Evolutionary conservation across 1,139 yeast species (phyloP).

Genomic region (Pichia sp.): DNA sequence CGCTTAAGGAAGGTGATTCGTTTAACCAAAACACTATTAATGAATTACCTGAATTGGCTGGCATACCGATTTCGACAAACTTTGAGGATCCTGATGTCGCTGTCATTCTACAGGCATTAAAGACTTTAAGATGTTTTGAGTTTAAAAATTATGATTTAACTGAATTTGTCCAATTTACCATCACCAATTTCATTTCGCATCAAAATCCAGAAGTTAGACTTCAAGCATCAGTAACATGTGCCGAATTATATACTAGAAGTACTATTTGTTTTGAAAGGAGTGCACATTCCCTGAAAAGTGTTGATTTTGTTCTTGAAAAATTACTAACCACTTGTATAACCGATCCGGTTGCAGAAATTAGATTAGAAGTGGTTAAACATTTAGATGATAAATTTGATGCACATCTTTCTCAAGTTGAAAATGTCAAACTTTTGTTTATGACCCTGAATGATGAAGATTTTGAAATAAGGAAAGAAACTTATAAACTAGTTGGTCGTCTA

Average conservation of each 20-base stretch:
- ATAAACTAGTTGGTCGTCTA: conserved; percentile 74
- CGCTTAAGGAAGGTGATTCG: conserved; percentile 56
- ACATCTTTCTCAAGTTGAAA: conserved; percentile 89
- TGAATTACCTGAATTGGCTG: conserved; percentile 20
- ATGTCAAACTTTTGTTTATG: conserved; percentile 76
- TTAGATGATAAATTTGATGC: conserved; percentile 78
- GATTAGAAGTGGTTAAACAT: conserved; percentile 71
- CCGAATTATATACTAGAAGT: conserved; percentile 71
- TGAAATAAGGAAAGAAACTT: conserved; percentile 73
- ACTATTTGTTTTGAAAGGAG: conserved; percentile 84
- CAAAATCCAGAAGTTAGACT: conserved; percentile 73
- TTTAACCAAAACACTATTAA: conserved; percentile 15
- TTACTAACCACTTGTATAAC: conserved; percentile 82
- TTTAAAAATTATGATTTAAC: conserved; percentile 72
- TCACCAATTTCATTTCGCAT: conserved; percentile 75
- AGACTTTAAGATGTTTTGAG: conserved; percentile 68
- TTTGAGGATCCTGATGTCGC: conserved; percentile 36
- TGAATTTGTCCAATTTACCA: conserved; percentile 82
- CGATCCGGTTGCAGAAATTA: conserved; percentile 81
- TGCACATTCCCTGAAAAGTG: conserved; percentile 75
- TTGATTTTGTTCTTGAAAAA: conserved; percentile 77
- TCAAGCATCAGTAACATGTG: conserved; percentile 79
- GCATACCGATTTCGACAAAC: conserved; percentile 27
- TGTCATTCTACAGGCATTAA: conserved; percentile 59
- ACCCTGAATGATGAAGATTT: conserved; percentile 90